These are phyloP conservation scores for Pseudogymnoascus sp. DNA, from an alignment of 2,329 filamentous ascomycete species.

Conservation along the genomic window DNA sequence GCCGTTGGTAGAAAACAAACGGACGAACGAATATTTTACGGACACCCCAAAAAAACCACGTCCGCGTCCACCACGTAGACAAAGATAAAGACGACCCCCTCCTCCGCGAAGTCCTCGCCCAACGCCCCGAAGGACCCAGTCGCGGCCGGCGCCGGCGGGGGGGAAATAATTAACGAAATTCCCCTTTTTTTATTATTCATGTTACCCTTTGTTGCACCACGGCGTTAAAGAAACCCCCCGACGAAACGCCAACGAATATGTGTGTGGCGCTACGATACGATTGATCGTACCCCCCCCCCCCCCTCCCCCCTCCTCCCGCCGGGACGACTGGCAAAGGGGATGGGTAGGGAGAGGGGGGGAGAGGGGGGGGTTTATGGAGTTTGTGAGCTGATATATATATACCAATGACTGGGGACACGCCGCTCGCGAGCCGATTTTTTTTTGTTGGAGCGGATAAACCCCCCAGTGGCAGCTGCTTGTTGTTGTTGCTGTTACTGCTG, in stretches of 20 bases:
- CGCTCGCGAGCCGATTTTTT: neutral
- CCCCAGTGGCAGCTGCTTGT: neutral
- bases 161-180: slow-evolving; percentile 23
- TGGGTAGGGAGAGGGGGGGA: neutral
- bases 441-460: neutral
- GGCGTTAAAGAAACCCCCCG: neutral
- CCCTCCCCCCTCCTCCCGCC: too few relatives aligned
- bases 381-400: neutral
- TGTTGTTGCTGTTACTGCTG: neutral
- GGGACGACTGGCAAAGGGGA: neutral
- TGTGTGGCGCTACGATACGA: neutral
- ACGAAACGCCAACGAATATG: neutral
- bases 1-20: neutral
- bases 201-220: neutral
- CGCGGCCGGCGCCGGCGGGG: slow-evolving; percentile 68
- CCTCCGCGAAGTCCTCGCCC: slow-evolving; percentile 74
- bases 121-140: slow-evolving; percentile 74
- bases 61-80: slow-evolving; percentile 83
- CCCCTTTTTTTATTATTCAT: neutral
- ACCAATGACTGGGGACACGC: neutral
- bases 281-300: neutral
- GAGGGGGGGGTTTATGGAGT: neutral
- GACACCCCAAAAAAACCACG: slow-evolving; percentile 53
- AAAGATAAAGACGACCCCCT: slow-evolving; percentile 79
- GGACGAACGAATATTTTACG: neutral